A percentile compares a stretch with the other conserved stretches of the same genome.
Conservation (phyloP, 176 grass and related monocot species). For the Calamus simplicifolius region DNA sequence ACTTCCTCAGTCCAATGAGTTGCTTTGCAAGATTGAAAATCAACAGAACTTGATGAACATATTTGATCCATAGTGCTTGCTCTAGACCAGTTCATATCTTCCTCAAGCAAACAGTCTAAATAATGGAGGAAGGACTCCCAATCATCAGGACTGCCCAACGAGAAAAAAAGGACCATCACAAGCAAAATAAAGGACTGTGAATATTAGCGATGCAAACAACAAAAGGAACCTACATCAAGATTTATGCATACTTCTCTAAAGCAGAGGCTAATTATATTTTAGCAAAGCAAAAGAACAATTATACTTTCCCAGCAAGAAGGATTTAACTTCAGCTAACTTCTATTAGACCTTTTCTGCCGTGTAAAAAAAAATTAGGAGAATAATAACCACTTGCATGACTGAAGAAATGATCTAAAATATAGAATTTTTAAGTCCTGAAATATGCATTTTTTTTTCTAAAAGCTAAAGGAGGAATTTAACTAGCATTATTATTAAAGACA, state of each 20-base stretch:
- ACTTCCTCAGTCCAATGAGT: conserved; percentile 46
- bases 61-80: conserved; percentile 29
- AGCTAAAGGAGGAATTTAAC: background rate
- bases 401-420: too few species aligned
- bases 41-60: conserved; percentile 32
- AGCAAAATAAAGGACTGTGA: conserved; percentile 4
- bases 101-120: conserved; percentile 91
- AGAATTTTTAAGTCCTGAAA: too few species aligned
- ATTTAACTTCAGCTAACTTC: too few species aligned
- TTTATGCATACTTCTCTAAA: too few species aligned
- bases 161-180: conserved; percentile 53
- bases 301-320: too few species aligned
- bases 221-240: too few species aligned
- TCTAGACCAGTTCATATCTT: conserved; percentile 59
- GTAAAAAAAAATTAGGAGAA: too few species aligned
- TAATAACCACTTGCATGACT: too few species aligned
- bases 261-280: too few species aligned
- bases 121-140: conserved; percentile 96
- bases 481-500: conserved; percentile 12
- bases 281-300: too few species aligned
- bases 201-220: too few species aligned
- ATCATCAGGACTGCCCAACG: conserved; percentile 89
- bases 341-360: too few species aligned
- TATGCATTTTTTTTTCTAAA: background rate
- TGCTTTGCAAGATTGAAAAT: conserved; percentile 33